Evolutionary conservation across 2,329 filamentous ascomycete species (phyloP).

Genomic region (Huntiella moniliformis): DNA sequence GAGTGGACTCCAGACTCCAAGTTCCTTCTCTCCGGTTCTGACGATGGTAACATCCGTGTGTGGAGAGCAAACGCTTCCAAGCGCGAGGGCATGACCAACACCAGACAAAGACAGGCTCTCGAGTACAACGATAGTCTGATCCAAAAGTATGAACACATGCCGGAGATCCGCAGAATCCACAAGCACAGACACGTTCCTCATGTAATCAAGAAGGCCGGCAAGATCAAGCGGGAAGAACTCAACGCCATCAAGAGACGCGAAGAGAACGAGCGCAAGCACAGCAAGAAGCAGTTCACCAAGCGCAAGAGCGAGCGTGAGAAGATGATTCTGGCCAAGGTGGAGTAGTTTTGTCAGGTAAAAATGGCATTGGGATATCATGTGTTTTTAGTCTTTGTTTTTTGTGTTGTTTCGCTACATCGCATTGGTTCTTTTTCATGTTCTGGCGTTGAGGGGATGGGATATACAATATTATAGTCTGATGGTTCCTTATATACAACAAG

Average conservation of each 20-base stretch:
- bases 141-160: conserved; percentile 82
- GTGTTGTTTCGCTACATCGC: too few species aligned
- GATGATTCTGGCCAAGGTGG: conserved; percentile 56
- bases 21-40: conserved; percentile 77
- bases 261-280: conserved; percentile 87
- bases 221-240: conserved; percentile 86
- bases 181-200: conserved; percentile 82
- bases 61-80: conserved; percentile 80
- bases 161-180: conserved; percentile 78
- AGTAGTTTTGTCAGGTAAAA: conserved; percentile 19
- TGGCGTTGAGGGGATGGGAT: too few species aligned
- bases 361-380: too few species aligned
- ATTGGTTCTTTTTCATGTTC: too few species aligned
- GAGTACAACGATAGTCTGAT: conserved; percentile 82
- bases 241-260: conserved; percentile 73
- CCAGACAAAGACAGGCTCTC: conserved; percentile 66
- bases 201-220: conserved; percentile 82
- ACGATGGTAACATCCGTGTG: conserved; percentile 72
- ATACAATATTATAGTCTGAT: too few species aligned
- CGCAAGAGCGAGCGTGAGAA: conserved; percentile 74
- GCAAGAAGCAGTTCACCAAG: conserved; percentile 60
- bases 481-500: too few species aligned
- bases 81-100: conserved; percentile 67
- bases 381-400: too few species aligned
- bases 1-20: conserved; percentile 77